Percentiles rank a stretch among this genome's conserved stretches.
phyloP scores from a whole-genome alignment of 2,329 filamentous ascomycete genomes.

The Neurospora sp. region DNA sequence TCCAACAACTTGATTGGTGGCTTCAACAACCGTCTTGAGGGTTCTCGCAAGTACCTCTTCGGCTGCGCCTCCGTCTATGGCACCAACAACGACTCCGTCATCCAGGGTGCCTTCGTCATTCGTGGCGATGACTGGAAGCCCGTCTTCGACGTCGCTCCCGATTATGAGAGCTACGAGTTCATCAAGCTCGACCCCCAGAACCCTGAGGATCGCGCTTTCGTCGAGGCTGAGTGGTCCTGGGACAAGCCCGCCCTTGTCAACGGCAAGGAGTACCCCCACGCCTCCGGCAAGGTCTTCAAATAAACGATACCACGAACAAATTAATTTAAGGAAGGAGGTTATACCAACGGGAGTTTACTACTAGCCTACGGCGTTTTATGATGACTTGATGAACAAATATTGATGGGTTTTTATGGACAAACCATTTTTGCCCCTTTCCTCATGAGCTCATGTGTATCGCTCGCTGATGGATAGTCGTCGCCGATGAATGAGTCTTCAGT shows the following conservation, averaged over 20 bases:
- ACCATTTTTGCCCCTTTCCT: conserved; percentile 12
- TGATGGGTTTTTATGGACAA: conserved; percentile 13
- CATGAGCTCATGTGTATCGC: conserved; percentile 15
- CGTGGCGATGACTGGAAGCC: conserved; percentile 79
- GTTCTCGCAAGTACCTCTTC: conserved; percentile 95
- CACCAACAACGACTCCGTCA: conserved; percentile 76
- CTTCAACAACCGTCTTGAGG: conserved; percentile 96
- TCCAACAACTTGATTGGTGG: conserved; percentile 96
- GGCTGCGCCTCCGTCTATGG: conserved; percentile 85
- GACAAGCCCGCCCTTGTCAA: conserved; percentile 71
- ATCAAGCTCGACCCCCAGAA: conserved; percentile 89
- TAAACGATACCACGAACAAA: conserved; percentile 40
- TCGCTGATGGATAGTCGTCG: conserved; percentile 11
- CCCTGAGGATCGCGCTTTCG: conserved; percentile 72
- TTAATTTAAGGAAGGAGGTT: conserved; percentile 2
- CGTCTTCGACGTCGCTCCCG: conserved; percentile 93
- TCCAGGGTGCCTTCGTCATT: conserved; percentile 89
- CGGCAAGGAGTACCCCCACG: conserved; percentile 83
- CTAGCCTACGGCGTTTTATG: conserved; percentile 14
- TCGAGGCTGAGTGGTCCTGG: conserved; percentile 86
- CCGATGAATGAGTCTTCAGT: conserved; percentile 11
- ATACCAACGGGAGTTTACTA: conserved; percentile 11
- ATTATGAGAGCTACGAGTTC: conserved; percentile 95
- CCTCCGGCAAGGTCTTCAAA: conserved; percentile 98
- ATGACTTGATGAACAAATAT: conserved; percentile 20